Conservation (phyloP, 768 basidiomycete genomes). For the Royoungia palumana region DNA sequence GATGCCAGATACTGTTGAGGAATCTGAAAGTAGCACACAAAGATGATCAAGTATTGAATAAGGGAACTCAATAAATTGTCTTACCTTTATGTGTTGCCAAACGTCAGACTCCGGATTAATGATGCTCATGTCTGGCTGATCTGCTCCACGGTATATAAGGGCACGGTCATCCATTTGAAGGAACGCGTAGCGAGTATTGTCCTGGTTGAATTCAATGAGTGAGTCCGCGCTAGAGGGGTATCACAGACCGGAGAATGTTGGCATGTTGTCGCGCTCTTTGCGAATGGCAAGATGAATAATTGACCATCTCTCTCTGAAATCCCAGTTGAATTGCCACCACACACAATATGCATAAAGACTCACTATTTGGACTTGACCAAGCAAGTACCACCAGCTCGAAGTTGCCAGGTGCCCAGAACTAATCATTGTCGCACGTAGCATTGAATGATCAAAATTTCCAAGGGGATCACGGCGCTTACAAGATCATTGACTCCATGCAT, state of each 20-base stretch:
- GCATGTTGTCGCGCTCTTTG: conserved; percentile 89
- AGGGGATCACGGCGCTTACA: conserved; percentile 41
- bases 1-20: conserved; percentile 83
- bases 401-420: conserved; percentile 96
- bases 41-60: not conserved
- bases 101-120: conserved; percentile 98
- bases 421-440: not conserved
- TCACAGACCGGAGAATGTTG: conserved; percentile 83
- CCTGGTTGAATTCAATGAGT: conserved; percentile 44
- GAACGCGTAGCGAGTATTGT: conserved; percentile 94
- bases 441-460: not conserved
- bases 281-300: conserved; percentile 85
- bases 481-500: conserved; percentile 76
- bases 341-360: conserved; percentile 13
- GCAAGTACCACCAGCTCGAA: conserved; percentile 82
- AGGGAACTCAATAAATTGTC: conserved; percentile 3
- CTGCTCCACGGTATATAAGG: conserved; percentile 90
- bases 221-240: not conserved
- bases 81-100: conserved; percentile 93
- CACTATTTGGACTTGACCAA: conserved; percentile 49
- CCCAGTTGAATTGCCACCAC: not conserved
- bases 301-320: conserved; percentile 59
- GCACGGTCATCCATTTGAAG: conserved; percentile 94
- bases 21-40: conserved; percentile 48
- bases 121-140: conserved; percentile 97